Evolutionary conservation across 2,329 filamentous ascomycete genomes (phyloP), one percentile per base, ranked within the genome.

Genomic region (Penicillium sp.): DNA sequence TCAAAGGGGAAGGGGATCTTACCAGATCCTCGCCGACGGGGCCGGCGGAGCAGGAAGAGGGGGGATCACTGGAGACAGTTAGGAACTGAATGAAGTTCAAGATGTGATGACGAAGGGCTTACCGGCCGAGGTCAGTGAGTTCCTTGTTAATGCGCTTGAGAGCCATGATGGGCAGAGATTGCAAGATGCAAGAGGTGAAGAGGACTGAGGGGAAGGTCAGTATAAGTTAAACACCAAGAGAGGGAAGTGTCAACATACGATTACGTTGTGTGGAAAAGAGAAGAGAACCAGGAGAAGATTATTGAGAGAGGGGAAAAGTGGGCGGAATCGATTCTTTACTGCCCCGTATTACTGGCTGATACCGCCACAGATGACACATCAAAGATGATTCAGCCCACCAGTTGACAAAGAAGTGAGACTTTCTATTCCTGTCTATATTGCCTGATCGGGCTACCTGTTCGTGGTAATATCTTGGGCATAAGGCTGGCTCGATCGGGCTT

Each of bases 1-100:
- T 32, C 51, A 40, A 57, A 42, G 39, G 53, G 40, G 3, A 14
- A 40, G 43, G 18, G 18, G 18, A 52, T 52, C 91, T 73, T 92
- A 97, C 94, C 86, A 99, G 79, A 83, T 99, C 94, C 83, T 97
- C 93, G 77, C 92, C 92, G 72, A 95, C 88, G 67, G 94, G 94
- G 65, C 94, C 94, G 71, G 94, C 94, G 75, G 93, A 97, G 87
- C 94, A 99, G 68, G 93, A 97, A 56, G 94, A 97, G 73, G 94
- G 94, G 75, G 94, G 94, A 77, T 99, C 94, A 82, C 94, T 97
- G 69, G 18, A 54, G 40, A 53, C n/a, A 32, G 54, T 29, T 29
- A 57, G 40, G 54, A 38, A 61, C 53, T 65, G 58, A 57, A 58
- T 53, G 59, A 62, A 64, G 18, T 18, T 18, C 18, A 65, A 42